These are phyloP conservation scores for Helenozyma rhizophorensis DNA, from an alignment of 805 yeast species.

Conservation along the genomic window DNA sequence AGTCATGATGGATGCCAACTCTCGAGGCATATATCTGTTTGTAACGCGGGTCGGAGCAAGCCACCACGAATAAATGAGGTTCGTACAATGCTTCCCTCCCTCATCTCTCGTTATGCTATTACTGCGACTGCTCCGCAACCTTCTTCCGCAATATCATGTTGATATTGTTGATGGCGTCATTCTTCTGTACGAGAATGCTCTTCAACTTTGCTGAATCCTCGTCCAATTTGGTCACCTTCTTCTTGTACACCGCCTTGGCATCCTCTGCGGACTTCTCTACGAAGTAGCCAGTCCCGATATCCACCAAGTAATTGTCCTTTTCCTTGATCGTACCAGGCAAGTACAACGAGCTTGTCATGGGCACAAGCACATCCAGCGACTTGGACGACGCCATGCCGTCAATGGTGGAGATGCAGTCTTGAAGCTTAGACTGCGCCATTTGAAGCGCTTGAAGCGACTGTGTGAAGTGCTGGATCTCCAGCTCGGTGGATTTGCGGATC, in stretches of 20 bases:
- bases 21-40: too few relatives aligned
- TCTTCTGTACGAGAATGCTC: slow-evolving; percentile 70
- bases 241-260: slow-evolving; percentile 66
- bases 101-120: slow-evolving; percentile 5
- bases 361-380: slow-evolving; percentile 63
- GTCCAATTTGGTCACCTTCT: slow-evolving; percentile 66
- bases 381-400: slow-evolving; percentile 42
- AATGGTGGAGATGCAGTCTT: slow-evolving; percentile 74
- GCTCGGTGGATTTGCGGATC: slow-evolving; percentile 76
- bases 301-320: slow-evolving; percentile 73
- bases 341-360: slow-evolving; percentile 83
- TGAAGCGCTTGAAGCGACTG: slow-evolving; percentile 79
- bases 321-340: slow-evolving; percentile 78
- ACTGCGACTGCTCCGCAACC: slow-evolving; percentile 41
- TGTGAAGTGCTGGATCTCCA: slow-evolving; percentile 81
- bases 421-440: slow-evolving; percentile 76
- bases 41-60: too few relatives aligned
- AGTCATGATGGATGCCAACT: too few relatives aligned
- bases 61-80: too few relatives aligned
- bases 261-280: slow-evolving; percentile 73
- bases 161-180: slow-evolving; percentile 56
- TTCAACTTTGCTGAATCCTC: slow-evolving; percentile 72
- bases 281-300: slow-evolving; percentile 94
- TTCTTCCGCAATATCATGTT: slow-evolving; percentile 54
- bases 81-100: too few relatives aligned